These are phyloP conservation scores for Areca catechu DNA, from an alignment of 176 grass and related monocot species.

Conservation along the genomic window DNA sequence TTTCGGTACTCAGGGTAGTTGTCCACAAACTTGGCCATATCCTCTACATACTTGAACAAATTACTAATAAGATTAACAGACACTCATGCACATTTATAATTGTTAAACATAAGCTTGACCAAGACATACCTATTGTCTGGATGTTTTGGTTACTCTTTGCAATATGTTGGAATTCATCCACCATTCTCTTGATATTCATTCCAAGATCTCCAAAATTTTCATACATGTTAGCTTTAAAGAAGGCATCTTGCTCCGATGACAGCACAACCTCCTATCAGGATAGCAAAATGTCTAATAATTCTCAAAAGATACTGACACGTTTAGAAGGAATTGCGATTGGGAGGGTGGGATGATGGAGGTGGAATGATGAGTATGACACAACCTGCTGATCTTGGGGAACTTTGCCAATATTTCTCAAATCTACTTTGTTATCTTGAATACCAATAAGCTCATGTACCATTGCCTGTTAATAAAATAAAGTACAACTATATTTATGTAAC, in stretches of 20 bases:
- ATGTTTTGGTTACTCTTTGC: constrained; percentile 95
- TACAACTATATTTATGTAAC: not conserved
- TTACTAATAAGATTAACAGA: too few relatives aligned
- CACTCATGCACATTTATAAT: too few relatives aligned
- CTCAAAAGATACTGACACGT: not conserved
- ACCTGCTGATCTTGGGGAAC: constrained; percentile 95
- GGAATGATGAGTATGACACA: constrained; percentile 21
- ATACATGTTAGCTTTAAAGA: constrained; percentile 79
- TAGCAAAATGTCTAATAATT: constrained; percentile 32
- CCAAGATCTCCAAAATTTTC: constrained; percentile 98
- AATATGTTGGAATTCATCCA: constrained; percentile 98
- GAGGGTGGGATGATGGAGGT: not conserved
- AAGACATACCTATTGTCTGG: constrained; percentile 70
- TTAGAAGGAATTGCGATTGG: constrained; percentile 5
- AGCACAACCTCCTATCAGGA: constrained; percentile 79
- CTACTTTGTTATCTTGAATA: constrained; percentile 89
- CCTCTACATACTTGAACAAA: constrained; percentile 39
- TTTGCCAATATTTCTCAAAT: constrained; percentile 59
- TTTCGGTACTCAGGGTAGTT: constrained; percentile 95
- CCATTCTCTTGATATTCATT: constrained; percentile 99
- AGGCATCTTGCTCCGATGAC: constrained; percentile 86
- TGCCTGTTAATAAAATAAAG: constrained; percentile 26
- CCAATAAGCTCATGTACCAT: constrained; percentile 98
- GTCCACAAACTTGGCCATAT: constrained; percentile 87
- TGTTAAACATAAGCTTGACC: too few relatives aligned